Evolutionary conservation across 257 asterid genomes (phyloP), one percentile per base, ranked within the genome.

Genomic region (Solanum pennellii): DNA sequence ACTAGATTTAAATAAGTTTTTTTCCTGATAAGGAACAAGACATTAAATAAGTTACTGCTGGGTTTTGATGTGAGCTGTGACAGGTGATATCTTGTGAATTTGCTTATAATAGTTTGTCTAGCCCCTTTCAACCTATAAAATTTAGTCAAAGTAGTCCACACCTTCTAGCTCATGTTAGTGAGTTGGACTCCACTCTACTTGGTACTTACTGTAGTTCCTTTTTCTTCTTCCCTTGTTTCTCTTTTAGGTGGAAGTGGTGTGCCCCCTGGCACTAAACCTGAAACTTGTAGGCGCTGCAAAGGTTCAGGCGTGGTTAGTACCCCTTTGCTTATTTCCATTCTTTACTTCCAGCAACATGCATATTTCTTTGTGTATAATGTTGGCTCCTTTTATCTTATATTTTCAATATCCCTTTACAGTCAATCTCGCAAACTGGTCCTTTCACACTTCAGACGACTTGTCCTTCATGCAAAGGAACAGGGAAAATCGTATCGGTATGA

Each of bases 241-340:
- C 65, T 85, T 45, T 88, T 90, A 97, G 99, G 98, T 91, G 98
- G 99, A 91, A 90, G 93, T 82, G 99, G 99, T 21, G 98, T 97
- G 87, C 99, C 99, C 90, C 98, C 99, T 8, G 98, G 99, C 83
- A 95, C 98, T 83, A 92, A 92, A 91, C 99, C 98, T 27, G 96
- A 94, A 93, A 95, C 99, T 42, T 97, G 99, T 89, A 95, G 86
- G 90, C 96, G 94, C 25, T 97, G 99, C 88, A 93, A 89, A 91
- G 99, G 99, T 86, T 92, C 99, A 52, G 99, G 99, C 88, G 88
- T 89, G 95, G 98, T 94, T 89, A 91, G 94, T 89, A 83, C 84
- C 88, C 84, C 89, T 65, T 82, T 73, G 71, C 89, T 83, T 86
- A 68, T 66, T 86, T 91, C 12, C 25, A 79, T 11, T 27, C 41